Base-by-base conservation (phyloP, 257 asterid genomes). In the Anisodus tanguticus region DNA sequence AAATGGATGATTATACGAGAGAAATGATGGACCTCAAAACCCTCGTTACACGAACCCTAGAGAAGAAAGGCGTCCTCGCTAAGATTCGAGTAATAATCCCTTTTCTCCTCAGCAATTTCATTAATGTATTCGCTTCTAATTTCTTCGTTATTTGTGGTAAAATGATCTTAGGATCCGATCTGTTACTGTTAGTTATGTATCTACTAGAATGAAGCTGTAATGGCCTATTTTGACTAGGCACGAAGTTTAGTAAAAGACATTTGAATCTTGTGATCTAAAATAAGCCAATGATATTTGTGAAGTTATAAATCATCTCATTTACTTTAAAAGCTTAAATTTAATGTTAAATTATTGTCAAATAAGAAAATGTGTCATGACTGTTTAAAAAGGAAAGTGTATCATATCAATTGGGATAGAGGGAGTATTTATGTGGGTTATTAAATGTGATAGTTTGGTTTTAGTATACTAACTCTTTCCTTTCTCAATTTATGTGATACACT, bases 21-120 rank as follows among this genome's bases (percentile, higher is more conserved):
- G 98, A 97, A 87, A 97, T 97, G 98, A 97, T 97, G 99, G 99
- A 97, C 93, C 95, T 97, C 82, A 97, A 97, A 85, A 97, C 98
- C 91, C 94, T 97, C 11, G 98, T 97, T 83, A 93, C 99, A 58
- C 97, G 98, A 62, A 97, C 98, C 72, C 94, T 97, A 64, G 99
- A 97, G 92, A 97, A 97, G 92, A 97, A 97, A 82, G 99, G 99
- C 87, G 99, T 97, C 9, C 99, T 97, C 17, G 99, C 99, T 86
- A 97, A 95, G 99, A 97, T 97, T 98, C 98, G 98, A 53, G 99
- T 97, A 92, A 92, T 68, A 31, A 15, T 31, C 58, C 58, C 5
- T n/a, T 72, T 45, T n/a, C n/a, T 45, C 58, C 1, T 45, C 59
- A 47, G 17, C 59, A 47, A 47, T 72, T 22, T 47, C 59, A 22